Conservation (phyloP, 2,329 filamentous ascomycete genomes). For the Knoxdaviesia capensis region DNA sequence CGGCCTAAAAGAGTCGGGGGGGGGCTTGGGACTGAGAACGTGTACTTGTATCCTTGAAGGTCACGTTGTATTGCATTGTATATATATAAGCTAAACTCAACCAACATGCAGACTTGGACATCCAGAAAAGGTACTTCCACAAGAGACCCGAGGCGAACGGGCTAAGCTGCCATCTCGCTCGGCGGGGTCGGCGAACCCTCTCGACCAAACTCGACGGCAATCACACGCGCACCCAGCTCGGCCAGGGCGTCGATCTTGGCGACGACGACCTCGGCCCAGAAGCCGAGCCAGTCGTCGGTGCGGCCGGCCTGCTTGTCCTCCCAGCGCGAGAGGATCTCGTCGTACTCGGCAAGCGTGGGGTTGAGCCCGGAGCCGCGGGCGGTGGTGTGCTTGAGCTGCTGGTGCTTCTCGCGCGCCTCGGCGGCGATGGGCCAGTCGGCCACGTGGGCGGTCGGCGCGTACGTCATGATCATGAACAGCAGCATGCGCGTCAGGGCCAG, state of each 20-base stretch:
- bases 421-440: slow-evolving; percentile 23
- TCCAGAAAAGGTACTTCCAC: too few relatives aligned
- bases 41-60: too few relatives aligned
- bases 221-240: slow-evolving; percentile 20
- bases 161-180: too few relatives aligned
- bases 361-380: slow-evolving; percentile 1
- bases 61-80: too few relatives aligned
- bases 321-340: slow-evolving; percentile 5
- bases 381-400: slow-evolving; percentile 18
- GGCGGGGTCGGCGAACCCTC: too few relatives aligned
- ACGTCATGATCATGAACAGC: slow-evolving; percentile 23
- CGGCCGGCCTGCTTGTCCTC: slow-evolving; percentile 14
- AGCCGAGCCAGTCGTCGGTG: slow-evolving; percentile 17
- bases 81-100: too few relatives aligned
- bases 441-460: slow-evolving; percentile 20
- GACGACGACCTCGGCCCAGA: slow-evolving; percentile 29
- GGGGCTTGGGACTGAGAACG: too few relatives aligned
- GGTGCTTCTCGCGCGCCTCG: slow-evolving; percentile 24
- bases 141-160: too few relatives aligned
- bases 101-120: too few relatives aligned
- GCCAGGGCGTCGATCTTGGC: slow-evolving; percentile 26
- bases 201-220: slow-evolving; percentile 18
- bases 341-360: not conserved
- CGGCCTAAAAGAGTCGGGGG: too few relatives aligned
- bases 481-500: slow-evolving; percentile 32